Evolutionary conservation across 257 asterid genomes (phyloP).

Genomic region (Plantago elongata): DNA sequence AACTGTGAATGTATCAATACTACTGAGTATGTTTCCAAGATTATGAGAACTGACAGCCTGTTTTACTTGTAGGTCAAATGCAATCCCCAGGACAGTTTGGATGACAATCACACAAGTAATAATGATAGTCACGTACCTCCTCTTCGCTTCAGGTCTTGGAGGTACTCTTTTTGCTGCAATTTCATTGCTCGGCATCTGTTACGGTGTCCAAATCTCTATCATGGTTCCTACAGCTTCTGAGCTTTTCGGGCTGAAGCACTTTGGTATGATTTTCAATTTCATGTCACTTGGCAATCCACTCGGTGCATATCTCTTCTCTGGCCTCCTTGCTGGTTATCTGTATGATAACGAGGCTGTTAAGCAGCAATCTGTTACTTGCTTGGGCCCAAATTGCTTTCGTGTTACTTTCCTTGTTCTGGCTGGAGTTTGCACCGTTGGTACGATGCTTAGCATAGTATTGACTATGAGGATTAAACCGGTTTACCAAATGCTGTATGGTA

Average conservation of each 20-base stretch:
- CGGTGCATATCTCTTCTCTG: slow-evolving; percentile 69
- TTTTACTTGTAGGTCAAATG: slow-evolving; percentile 40
- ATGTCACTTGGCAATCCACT: slow-evolving; percentile 62
- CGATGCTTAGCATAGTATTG: slow-evolving; percentile 42
- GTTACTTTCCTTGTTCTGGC: slow-evolving; percentile 53
- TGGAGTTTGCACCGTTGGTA: slow-evolving; percentile 48
- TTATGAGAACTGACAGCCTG: not conserved
- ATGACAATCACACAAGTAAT: slow-evolving; percentile 50
- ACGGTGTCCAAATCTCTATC: slow-evolving; percentile 54
- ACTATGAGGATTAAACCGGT: slow-evolving; percentile 56
- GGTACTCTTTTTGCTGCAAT: slow-evolving; percentile 50
- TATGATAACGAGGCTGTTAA: slow-evolving; percentile 59
- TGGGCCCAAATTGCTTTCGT: slow-evolving; percentile 63
- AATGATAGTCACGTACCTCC: slow-evolving; percentile 54
- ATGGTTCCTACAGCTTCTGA: slow-evolving; percentile 72
- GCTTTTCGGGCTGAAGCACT: slow-evolving; percentile 61
- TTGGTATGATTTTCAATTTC: slow-evolving; percentile 58
- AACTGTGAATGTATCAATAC: no score
- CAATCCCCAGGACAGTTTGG: slow-evolving; percentile 66
- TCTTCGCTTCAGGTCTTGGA: slow-evolving; percentile 44
- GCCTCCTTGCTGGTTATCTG: slow-evolving; percentile 60
- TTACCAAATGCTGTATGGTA: slow-evolving; percentile 60
- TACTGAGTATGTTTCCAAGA: not conserved
- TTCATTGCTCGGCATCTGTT: slow-evolving; percentile 63
- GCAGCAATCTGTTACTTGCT: slow-evolving; percentile 46